These are phyloP conservation scores for Marsdenia floribunda DNA, from an alignment of 257 asterid genomes.

Conservation along the genomic window DNA sequence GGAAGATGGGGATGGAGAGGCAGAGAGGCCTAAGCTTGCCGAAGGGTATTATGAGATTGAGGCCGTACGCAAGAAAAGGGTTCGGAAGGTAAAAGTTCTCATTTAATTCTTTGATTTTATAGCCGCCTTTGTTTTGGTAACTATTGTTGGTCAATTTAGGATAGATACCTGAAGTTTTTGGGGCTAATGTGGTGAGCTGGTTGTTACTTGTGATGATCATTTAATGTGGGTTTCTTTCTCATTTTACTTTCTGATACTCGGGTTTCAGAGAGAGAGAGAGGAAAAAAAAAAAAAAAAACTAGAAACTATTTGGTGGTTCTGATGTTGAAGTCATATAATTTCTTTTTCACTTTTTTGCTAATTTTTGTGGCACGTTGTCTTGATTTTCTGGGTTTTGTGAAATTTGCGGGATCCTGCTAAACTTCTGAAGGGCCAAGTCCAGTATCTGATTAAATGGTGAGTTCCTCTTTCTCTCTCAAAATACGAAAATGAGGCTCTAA, in stretches of 20 bases:
- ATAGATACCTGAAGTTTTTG: background rate
- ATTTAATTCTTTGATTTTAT: constrained; percentile 3
- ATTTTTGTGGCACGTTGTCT: constrained; percentile 22
- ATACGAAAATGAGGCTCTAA: background rate
- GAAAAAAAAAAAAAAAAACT: too few relatives aligned
- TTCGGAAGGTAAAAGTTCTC: constrained; percentile 23
- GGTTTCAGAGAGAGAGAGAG: too few relatives aligned
- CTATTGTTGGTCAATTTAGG: background rate
- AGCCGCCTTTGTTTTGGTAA: background rate
- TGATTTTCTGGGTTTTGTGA: constrained; percentile 21
- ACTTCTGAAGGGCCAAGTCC: constrained; percentile 63
- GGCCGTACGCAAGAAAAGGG: constrained; percentile 30
- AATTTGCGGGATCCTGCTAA: constrained; percentile 35
- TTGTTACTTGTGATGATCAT: background rate
- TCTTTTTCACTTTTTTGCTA: constrained; percentile 19
- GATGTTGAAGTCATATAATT: background rate
- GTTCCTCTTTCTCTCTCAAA: constrained; percentile 8
- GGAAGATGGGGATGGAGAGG: constrained; percentile 9
- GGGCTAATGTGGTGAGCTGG: background rate
- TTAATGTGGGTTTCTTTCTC: background rate
- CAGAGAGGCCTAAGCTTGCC: constrained; percentile 30
- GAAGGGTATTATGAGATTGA: constrained; percentile 37
- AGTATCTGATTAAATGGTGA: constrained; percentile 43
- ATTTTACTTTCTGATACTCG: too few relatives aligned
- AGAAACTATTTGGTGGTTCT: background rate